Base-by-base conservation (phyloP, 495 filamentous ascomycete species). In the Hypoxylon cercidicola region DNA sequence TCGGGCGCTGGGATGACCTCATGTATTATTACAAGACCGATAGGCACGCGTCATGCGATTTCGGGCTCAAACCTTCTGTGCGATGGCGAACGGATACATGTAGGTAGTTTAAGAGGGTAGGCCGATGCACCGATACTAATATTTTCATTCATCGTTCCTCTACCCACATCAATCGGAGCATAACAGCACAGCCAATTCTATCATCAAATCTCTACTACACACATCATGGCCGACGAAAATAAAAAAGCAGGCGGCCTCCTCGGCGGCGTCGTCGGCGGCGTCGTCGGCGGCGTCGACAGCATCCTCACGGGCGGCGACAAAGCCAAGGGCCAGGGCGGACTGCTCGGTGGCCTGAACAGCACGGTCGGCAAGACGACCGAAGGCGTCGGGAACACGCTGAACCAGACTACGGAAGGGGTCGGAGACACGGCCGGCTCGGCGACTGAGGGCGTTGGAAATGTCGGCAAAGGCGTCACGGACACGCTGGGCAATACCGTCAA, bases 271-370 rank as follows among this genome's bases (percentile, higher is more conserved):
- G 69, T 80, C 44, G 77, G 76, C 51, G 66, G 64, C 32, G 56
- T 77, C 21, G 72, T 72, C 32, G 69, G 72, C 43, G 68, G 69
- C 44, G 69, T 77, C 63, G 74, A 78, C 56, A 77, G 73, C 41
- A 74, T 76, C 40, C 64, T 78, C 41, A 75, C 75, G 11, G 77
- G 77, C 50, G 77, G 72, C 53, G 77, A 78, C 25, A 70, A 79
- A 58, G 70, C 71, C 9, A 37, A 79, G 23, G 76, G 76, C 12
- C 71, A 78, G 54, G 78, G 77, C n/a, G 78, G 78, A 1, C 65
- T 80, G 25, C 52, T 79, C 35, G 75, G 78, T 39, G 64, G 70
- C 21, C 56, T 78, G 2, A 57, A 71, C 20, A 75, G 73, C 35
- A 58, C 68, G 15, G 63, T 75, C n/a, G 69, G 72, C 20, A 69